Evolutionary conservation across 495 filamentous ascomycete genomes (phyloP).

Genomic region (Hapsidospora chrysogenum): DNA sequence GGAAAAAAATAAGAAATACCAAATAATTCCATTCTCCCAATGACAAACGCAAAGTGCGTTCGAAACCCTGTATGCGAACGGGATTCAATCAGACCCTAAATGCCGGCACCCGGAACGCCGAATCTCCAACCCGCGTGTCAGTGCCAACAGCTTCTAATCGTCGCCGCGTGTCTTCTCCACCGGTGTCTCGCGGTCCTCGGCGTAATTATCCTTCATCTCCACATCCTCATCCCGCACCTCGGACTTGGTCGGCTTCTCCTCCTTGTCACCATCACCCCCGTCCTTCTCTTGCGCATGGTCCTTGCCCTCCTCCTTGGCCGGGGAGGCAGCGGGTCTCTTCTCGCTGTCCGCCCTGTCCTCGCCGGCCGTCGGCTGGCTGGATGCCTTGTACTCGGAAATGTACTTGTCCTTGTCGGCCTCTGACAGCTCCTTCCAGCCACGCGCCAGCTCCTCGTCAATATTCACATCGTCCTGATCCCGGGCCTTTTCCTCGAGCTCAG

Average conservation of each 20-base stretch:
- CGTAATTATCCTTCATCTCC: constrained; percentile 11
- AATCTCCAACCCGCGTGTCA: too few species aligned
- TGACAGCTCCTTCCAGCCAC: constrained; percentile 30
- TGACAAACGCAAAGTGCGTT: not conserved
- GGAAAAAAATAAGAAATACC: not conserved
- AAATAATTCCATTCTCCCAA: too few species aligned
- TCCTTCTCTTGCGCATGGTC: not conserved
- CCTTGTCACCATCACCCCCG: not conserved
- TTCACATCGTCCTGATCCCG: constrained; percentile 13
- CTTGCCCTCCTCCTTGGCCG: constrained; percentile 5
- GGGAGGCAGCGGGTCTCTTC: too few species aligned
- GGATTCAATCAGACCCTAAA: not conserved
- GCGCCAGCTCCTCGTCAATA: constrained; percentile 27
- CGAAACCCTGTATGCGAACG: not conserved
- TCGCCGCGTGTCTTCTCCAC: not conserved
- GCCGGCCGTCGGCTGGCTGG: constrained; percentile 6
- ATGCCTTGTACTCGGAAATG: constrained; percentile 18
- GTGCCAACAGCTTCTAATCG: not conserved
- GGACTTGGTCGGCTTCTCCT: constrained; percentile 2
- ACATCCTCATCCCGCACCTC: constrained; percentile 12
- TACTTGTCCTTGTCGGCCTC: constrained; percentile 27
- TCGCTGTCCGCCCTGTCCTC: constrained; percentile 6
- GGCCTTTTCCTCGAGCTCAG: constrained; percentile 18
- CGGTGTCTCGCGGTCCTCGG: constrained; percentile 3
- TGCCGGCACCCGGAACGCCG: too few species aligned